Evolutionary conservation across 1,139 yeast genomes (phyloP), one percentile per base, ranked within the genome.

Genomic region (Hyphopichia fennica): DNA sequence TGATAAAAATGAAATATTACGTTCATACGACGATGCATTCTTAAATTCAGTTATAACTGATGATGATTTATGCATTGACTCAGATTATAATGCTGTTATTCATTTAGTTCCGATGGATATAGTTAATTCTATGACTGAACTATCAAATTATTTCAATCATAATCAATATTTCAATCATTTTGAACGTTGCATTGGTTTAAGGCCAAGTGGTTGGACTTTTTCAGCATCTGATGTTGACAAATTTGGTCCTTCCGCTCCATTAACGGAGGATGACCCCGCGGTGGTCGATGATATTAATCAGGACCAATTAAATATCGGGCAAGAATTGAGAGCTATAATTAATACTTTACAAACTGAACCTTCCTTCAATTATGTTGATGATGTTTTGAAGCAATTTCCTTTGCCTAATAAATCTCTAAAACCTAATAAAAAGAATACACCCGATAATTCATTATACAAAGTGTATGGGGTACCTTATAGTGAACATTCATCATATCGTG

Each of bases 191-290:
- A 69, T 86, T 19, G 90, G 87, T 0, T 60, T 86, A 25, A 62
- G 81, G 30, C 96, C 97, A 0, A 89, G 97, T 0, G 98, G 97
- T 0, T 91, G 97, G 97, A 71, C 88, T 2, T 84, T 79, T 57
- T 41, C 45, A n/a, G 51, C 52, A 5, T 2, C 35, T 16, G 31
- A 22, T 8, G 36, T 35, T 19, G 43, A 42, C 9, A 39, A 37
- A n/a, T 32, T 35, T 16, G 34, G 39, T 46, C 43, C 40, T 5
- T 3, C 34, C 19, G 3, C 9, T 10, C 20, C 6, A 17, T 30
- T 19, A 13, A 17, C 14, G 2, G 35, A 43, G 3, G 42, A 49
- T 9, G 38, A 39, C 15, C 44, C 39, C 3, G 35, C 44, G 8
- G 44, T 41, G 6, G 42, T 43, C 17, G 46, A 41, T 29, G 35